Evolutionary conservation across 805 yeast species (phyloP).

Genomic region (Wickerhamiella azyma): DNA sequence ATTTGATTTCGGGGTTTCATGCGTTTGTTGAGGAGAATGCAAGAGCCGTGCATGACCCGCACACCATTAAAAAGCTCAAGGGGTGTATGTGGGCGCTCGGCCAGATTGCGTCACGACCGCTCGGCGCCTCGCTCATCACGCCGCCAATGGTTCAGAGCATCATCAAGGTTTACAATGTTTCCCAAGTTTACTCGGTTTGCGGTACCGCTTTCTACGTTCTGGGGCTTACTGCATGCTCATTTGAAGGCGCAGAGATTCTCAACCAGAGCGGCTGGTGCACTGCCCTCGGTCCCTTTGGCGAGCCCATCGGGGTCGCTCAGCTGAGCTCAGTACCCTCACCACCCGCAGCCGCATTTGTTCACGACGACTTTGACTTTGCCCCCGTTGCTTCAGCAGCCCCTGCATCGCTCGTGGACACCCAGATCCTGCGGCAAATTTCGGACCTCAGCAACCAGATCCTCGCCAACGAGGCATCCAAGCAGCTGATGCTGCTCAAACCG

Average conservation of each 20-base stretch:
- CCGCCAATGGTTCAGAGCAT: slow-evolving; percentile 36
- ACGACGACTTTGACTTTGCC: slow-evolving; percentile 17
- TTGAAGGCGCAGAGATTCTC: slow-evolving; percentile 69
- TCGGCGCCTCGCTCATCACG: slow-evolving; percentile 48
- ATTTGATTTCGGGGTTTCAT: slow-evolving; percentile 26
- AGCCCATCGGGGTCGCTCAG: slow-evolving; percentile 15
- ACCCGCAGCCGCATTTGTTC: slow-evolving; percentile 20
- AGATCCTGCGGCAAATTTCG: slow-evolving; percentile 28
- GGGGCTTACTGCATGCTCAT: slow-evolving; percentile 59
- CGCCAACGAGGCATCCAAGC: slow-evolving; percentile 42
- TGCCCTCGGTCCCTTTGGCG: slow-evolving; percentile 24
- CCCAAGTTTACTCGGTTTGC: slow-evolving; percentile 45
- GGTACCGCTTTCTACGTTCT: slow-evolving; percentile 68
- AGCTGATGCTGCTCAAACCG: slow-evolving; percentile 40
- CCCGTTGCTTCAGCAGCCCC: slow-evolving; percentile 14
- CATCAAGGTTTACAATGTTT: slow-evolving; percentile 33
- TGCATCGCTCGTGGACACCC: slow-evolving; percentile 5
- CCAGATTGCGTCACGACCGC: slow-evolving; percentile 55
- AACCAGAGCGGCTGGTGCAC: slow-evolving; percentile 71
- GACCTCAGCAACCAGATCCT: slow-evolving; percentile 43
- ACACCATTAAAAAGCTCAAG: slow-evolving; percentile 38
- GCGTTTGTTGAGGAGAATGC: slow-evolving; percentile 19
- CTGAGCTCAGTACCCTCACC: not conserved
- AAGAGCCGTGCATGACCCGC: slow-evolving; percentile 24
- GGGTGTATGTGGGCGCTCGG: slow-evolving; percentile 83